These are phyloP conservation scores for Salvia splendens DNA, from an alignment of 257 asterid species.

Conservation along the genomic window DNA sequence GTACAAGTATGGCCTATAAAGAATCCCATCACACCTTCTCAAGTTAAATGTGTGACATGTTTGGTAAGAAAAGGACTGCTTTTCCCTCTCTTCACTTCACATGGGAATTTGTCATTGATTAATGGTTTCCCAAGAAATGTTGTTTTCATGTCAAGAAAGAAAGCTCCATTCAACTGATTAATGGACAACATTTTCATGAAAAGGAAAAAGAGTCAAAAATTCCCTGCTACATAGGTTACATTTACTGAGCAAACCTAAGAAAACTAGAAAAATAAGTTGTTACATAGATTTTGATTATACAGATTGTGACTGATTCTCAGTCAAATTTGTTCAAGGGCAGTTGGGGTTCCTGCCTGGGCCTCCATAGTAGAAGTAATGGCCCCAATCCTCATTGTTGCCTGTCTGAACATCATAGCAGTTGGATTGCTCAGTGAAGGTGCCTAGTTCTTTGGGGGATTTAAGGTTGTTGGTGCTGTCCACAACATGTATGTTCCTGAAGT, in stretches of 20 bases:
- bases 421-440: constrained; percentile 76
- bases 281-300: constrained; percentile 45
- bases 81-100: constrained; percentile 4
- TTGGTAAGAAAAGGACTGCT: constrained; percentile 28
- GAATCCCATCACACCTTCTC: constrained; percentile 4
- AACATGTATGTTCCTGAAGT: constrained; percentile 80
- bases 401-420: constrained; percentile 85
- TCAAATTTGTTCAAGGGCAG: constrained; percentile 50
- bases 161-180: constrained; percentile 29
- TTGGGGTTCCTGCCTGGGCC: constrained; percentile 90
- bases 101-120: not conserved
- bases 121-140: constrained; percentile 19
- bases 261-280: constrained; percentile 29
- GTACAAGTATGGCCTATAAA: not conserved
- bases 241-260: constrained; percentile 46
- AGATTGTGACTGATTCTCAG: not conserved
- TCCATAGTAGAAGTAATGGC: constrained; percentile 83
- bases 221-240: constrained; percentile 45
- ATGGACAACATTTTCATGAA: constrained; percentile 39
- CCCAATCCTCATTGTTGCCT: constrained; percentile 83
- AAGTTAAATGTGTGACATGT: constrained; percentile 9
- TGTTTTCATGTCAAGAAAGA: constrained; percentile 3
- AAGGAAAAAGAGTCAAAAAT: constrained; percentile 46
- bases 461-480: constrained; percentile 84
- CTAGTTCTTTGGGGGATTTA: constrained; percentile 69